phyloP scores from a whole-genome alignment of 805 yeast species.

The Candida alai region DNA sequence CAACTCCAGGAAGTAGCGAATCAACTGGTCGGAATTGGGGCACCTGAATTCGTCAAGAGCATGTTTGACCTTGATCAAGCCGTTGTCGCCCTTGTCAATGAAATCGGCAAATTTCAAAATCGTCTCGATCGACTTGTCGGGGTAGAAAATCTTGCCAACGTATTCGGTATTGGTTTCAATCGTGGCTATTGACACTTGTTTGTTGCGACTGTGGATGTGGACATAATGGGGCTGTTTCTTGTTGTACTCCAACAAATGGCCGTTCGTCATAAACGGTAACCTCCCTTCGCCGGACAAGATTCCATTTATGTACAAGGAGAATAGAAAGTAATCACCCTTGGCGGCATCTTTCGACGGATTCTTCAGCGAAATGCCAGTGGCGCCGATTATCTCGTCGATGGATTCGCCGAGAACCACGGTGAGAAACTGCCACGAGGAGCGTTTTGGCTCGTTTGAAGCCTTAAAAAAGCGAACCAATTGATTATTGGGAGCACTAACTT shows the following conservation, averaged over 20 bases:
- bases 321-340: slow-evolving; percentile 49
- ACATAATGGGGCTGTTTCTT: slow-evolving; percentile 39
- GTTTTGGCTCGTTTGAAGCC: slow-evolving; percentile 57
- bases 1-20: slow-evolving; percentile 56
- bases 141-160: slow-evolving; percentile 63
- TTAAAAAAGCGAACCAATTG: slow-evolving; percentile 54
- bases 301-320: slow-evolving; percentile 60
- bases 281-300: slow-evolving; percentile 56
- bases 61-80: slow-evolving; percentile 40
- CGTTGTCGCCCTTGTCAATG: slow-evolving; percentile 37
- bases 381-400: slow-evolving; percentile 65
- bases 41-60: slow-evolving; percentile 49
- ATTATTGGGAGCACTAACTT: slow-evolving; percentile 50
- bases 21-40: slow-evolving; percentile 47
- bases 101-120: slow-evolving; percentile 51
- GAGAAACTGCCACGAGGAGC: slow-evolving; percentile 62
- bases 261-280: slow-evolving; percentile 46
- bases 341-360: slow-evolving; percentile 20
- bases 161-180: slow-evolving; percentile 58
- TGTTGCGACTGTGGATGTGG: slow-evolving; percentile 39
- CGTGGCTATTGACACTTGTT: slow-evolving; percentile 38
- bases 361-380: slow-evolving; percentile 45
- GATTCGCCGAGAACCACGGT: slow-evolving; percentile 69
- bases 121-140: slow-evolving; percentile 51
- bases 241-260: slow-evolving; percentile 45